A percentile compares a stretch with the other conserved stretches of the same genome.
Evolutionary conservation across 108 stramenopile species (phyloP).

Genomic region (Thalassiosira profunda): DNA sequence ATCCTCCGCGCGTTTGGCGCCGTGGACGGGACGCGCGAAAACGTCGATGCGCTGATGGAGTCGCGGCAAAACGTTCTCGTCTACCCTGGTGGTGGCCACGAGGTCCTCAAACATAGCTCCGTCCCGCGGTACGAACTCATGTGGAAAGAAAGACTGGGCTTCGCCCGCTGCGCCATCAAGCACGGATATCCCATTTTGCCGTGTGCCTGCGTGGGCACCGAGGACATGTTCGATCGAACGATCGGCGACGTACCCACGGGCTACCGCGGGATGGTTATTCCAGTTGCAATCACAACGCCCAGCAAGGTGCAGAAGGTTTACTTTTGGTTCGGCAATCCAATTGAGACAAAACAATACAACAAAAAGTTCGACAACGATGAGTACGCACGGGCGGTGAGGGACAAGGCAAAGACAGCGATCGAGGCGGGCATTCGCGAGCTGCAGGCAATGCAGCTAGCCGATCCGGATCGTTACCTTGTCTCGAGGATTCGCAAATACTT

Average conservation of each 20-base stretch:
- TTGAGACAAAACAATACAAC: conserved; percentile 15
- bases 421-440: conserved; percentile 6
- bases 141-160: conserved; percentile 29
- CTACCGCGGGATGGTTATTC: conserved; percentile 1
- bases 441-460: conserved; percentile 2
- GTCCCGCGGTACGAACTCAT: conserved; percentile 26
- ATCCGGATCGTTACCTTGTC: conserved; percentile 12
- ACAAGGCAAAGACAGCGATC: conserved; percentile 11
- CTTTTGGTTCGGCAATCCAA: conserved; percentile 27
- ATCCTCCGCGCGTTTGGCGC: conserved; percentile 21
- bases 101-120: conserved; percentile 22
- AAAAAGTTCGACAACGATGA: conserved; percentile 10
- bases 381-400: conserved; percentile 7
- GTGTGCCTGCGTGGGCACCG: conserved; percentile 23
- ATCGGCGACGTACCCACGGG: conserved; percentile 12
- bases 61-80: conserved; percentile 13
- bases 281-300: conserved; percentile 2
- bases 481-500: too few relatives aligned
- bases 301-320: conserved; percentile 13
- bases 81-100: conserved; percentile 19
- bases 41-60: conserved; percentile 24
- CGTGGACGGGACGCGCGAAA: conserved; percentile 22
- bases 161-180: conserved; percentile 25
- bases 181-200: conserved; percentile 35
- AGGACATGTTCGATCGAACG: conserved; percentile 26